These are phyloP conservation scores for Trichoderma sp. DNA, from an alignment of 2,329 filamentous ascomycete species.

Conservation along the genomic window DNA sequence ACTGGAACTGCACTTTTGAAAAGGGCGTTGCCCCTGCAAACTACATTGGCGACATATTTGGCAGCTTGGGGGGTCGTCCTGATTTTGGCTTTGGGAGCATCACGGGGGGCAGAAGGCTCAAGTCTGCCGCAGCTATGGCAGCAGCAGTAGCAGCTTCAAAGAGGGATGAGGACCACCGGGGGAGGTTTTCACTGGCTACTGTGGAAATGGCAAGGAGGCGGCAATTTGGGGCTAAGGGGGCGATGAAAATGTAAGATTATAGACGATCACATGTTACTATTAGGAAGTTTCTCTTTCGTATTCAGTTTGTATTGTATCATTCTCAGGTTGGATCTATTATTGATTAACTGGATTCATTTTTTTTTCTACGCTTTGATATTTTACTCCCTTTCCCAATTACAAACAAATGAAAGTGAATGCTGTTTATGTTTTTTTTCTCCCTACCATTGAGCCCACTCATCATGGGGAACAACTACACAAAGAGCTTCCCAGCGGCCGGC, in stretches of 20 bases:
- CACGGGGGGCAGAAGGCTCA: slow-evolving; percentile 41
- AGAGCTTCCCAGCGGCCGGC: slow-evolving; percentile 39
- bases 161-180: no score
- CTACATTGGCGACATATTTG: slow-evolving; percentile 73
- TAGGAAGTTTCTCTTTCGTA: not conserved
- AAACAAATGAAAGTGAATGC: not conserved
- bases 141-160: slow-evolving; percentile 21
- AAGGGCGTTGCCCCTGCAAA: slow-evolving; percentile 60
- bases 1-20: slow-evolving; percentile 62
- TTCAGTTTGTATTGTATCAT: not conserved
- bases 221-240: slow-evolving; percentile 30
- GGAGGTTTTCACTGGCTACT: slow-evolving; percentile 27
- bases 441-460: slow-evolving; percentile 38
- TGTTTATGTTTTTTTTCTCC: not conserved
- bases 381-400: not conserved
- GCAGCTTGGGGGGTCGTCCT: slow-evolving; percentile 64
- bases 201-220: slow-evolving; percentile 36
- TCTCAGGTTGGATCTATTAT: not conserved
- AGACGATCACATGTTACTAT: not conserved
- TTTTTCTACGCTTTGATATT: not conserved
- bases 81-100: slow-evolving; percentile 63
- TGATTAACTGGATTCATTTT: not conserved
- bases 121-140: slow-evolving; percentile 25
- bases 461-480: slow-evolving; percentile 34
- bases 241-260: slow-evolving; percentile 29